These are phyloP conservation scores for Solanum chaucha DNA, from an alignment of 257 asterid genomes.

Conservation along the genomic window DNA sequence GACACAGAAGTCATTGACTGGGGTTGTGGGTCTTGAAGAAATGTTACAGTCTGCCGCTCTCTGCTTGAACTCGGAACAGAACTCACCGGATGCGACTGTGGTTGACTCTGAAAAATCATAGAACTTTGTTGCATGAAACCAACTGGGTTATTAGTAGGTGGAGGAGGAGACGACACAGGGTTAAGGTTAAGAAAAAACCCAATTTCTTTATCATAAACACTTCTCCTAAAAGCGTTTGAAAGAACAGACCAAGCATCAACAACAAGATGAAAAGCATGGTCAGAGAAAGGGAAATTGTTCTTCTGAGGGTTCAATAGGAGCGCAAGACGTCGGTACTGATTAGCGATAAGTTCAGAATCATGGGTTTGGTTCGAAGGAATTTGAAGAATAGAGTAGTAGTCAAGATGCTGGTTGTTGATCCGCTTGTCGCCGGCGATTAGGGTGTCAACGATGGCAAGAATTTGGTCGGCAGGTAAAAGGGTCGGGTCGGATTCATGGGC, in stretches of 20 bases:
- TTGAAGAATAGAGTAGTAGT: slow-evolving; percentile 76
- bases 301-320: slow-evolving; percentile 58
- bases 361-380: slow-evolving; percentile 48
- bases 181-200: slow-evolving; percentile 15
- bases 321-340: slow-evolving; percentile 59
- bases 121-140: slow-evolving; percentile 2
- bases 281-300: slow-evolving; percentile 63
- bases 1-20: background rate
- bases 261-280: slow-evolving; percentile 68
- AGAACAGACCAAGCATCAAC: slow-evolving; percentile 74
- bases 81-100: background rate
- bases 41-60: slow-evolving; percentile 1
- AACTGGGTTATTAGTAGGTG: background rate
- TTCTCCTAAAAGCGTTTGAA: slow-evolving; percentile 59
- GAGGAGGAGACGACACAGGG: slow-evolving; percentile 1
- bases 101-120: slow-evolving; percentile 5
- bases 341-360: slow-evolving; percentile 49
- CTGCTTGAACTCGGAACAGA: slow-evolving; percentile 2
- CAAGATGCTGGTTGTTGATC: slow-evolving; percentile 54
- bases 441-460: slow-evolving; percentile 80
- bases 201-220: slow-evolving; percentile 58
- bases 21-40: background rate
- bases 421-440: slow-evolving; percentile 70
- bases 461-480: slow-evolving; percentile 64
- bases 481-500: slow-evolving; percentile 91